Percentiles rank a stretch among this genome's conserved stretches.
Conservation (phyloP, 2,329 filamentous ascomycete species). For the Botrytis elliptica region DNA sequence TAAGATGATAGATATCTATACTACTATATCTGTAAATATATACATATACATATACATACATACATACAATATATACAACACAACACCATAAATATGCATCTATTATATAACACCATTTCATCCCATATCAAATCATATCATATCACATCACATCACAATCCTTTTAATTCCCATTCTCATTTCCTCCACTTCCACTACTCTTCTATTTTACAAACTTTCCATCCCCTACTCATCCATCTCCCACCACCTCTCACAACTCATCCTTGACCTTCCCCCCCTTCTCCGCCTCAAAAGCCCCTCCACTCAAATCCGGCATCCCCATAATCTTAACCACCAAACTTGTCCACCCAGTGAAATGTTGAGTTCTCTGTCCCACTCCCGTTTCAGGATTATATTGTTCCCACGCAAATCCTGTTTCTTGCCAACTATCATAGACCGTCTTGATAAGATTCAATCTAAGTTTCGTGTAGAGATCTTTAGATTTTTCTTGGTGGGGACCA, state of each 20-base stretch:
- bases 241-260: background rate
- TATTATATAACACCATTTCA: background rate
- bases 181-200: background rate
- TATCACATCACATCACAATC: background rate
- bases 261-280: background rate
- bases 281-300: conserved; percentile 27
- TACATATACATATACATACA: background rate
- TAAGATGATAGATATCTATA: too few species aligned
- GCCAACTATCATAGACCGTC: conserved; percentile 85
- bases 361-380: conserved; percentile 87
- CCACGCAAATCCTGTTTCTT: conserved; percentile 93
- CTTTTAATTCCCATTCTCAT: background rate
- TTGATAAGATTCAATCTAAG: conserved; percentile 83
- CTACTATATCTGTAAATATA: too few species aligned
- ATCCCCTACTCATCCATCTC: background rate
- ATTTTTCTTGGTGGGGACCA: conserved; percentile 67
- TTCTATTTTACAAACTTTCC: background rate
- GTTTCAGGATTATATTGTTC: conserved; percentile 97
- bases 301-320: conserved; percentile 72
- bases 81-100: background rate
- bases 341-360: conserved; percentile 99
- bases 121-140: background rate
- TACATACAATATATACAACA: background rate
- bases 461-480: conserved; percentile 70
- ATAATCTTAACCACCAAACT: conserved; percentile 96